phyloP scores from a whole-genome alignment of 208 protist species.

The Naegleria gruberi region DNA sequence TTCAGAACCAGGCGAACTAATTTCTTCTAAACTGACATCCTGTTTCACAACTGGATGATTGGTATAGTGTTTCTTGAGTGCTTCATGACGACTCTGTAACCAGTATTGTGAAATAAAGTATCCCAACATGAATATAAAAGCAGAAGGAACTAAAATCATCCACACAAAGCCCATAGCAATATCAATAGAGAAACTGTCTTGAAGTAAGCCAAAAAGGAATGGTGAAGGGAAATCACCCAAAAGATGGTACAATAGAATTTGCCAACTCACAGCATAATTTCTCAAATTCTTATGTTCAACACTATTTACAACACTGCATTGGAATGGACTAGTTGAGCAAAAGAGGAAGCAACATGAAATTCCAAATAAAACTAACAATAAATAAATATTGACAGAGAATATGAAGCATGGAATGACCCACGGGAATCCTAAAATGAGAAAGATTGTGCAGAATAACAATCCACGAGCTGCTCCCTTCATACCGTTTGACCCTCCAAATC shows the following conservation, averaged over 20 bases:
- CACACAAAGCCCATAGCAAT: not conserved
- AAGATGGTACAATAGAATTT: constrained; percentile 69
- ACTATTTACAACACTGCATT: not conserved
- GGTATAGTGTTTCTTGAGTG: too few species aligned
- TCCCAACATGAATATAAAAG: not conserved
- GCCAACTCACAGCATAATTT: constrained; percentile 68
- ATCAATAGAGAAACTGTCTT: not conserved
- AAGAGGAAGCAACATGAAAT: constrained; percentile 20
- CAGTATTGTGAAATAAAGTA: not conserved
- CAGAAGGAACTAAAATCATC: not conserved
- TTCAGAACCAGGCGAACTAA: too few species aligned
- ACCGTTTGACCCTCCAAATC: not conserved
- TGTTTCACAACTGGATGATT: too few species aligned
- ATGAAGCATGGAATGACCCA: constrained; percentile 9
- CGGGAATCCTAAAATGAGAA: not conserved
- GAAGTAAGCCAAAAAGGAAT: constrained; percentile 47
- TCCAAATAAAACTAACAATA: constrained; percentile 18
- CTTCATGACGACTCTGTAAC: not conserved
- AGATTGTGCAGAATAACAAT: constrained; percentile 6
- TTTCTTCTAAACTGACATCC: too few species aligned
- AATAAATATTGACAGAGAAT: not conserved
- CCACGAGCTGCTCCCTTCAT: not conserved
- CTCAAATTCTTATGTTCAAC: constrained; percentile 37
- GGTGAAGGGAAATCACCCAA: constrained; percentile 75
- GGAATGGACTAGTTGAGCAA: constrained; percentile 15